Conservation (phyloP, 805 yeast species). For the Myxozyma udenii region DNA sequence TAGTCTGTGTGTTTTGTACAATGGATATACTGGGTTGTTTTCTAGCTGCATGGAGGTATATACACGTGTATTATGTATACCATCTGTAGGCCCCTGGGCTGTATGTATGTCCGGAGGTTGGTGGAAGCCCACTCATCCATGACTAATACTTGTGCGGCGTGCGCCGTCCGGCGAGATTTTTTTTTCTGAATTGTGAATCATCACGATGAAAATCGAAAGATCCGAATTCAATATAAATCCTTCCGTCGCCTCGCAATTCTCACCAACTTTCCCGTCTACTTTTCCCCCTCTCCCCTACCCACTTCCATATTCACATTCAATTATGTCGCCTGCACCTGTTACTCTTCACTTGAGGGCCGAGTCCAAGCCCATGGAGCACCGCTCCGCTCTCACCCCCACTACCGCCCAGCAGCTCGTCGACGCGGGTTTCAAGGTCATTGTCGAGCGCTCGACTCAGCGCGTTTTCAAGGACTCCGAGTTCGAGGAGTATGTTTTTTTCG, state of each 20-base stretch:
- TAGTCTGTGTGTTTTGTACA: background rate
- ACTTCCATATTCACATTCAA: no score
- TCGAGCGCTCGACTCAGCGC: constrained; percentile 83
- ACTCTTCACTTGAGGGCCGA: constrained; percentile 91
- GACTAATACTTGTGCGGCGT: no score
- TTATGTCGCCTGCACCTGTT: constrained; percentile 39
- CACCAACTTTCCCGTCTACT: no score
- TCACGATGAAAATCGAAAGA: no score
- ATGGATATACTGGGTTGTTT: background rate
- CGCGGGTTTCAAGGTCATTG: constrained; percentile 84
- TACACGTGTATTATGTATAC: background rate
- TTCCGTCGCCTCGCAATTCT: no score
- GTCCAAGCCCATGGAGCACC: constrained; percentile 93
- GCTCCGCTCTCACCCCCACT: constrained; percentile 94
- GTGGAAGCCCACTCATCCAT: no score
- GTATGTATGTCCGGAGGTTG: no score
- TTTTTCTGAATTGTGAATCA: no score
- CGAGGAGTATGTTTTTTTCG: constrained; percentile 36
- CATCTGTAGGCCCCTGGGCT: no score
- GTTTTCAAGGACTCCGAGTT: constrained; percentile 77
- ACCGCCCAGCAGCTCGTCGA: constrained; percentile 78
- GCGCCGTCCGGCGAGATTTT: no score
- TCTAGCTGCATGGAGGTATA: background rate
- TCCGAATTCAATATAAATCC: no score
- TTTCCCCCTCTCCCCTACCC: no score